Conservation (phyloP, 306 rosid species). For the Rosa chinensis region DNA sequence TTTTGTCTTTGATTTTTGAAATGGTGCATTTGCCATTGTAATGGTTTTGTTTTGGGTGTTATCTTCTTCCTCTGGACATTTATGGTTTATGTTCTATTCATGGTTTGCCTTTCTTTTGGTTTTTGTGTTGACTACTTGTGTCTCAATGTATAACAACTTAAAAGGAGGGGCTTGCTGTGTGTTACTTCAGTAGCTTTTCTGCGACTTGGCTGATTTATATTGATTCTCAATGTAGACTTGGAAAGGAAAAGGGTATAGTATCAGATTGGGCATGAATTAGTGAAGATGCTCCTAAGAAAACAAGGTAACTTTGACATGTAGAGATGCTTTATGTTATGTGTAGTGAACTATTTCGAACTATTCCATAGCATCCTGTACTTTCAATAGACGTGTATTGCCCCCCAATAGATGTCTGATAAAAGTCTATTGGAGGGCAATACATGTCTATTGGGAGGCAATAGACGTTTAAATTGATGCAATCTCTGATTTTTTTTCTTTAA, state of each 20-base stretch:
- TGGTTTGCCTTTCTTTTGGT: neutral
- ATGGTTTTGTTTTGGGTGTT: neutral
- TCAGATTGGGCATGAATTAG: constrained; percentile 28
- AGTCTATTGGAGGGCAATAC: no score
- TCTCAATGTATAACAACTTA: neutral
- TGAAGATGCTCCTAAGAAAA: constrained; percentile 52
- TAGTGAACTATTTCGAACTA: neutral
- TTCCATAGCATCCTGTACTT: no score
- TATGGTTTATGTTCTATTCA: no score
- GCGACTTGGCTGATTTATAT: neutral
- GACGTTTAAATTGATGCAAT: no score
- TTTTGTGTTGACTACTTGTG: neutral
- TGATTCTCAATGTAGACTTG: neutral
- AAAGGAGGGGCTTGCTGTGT: neutral
- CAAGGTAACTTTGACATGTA: constrained; percentile 38
- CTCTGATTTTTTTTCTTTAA: no score
- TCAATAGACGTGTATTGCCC: no score
- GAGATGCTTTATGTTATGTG: neutral
- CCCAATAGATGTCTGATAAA: no score
- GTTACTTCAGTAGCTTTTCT: neutral
- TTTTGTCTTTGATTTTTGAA: neutral
- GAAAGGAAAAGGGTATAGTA: neutral
- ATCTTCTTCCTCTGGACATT: neutral
- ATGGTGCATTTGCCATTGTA: neutral
- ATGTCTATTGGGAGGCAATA: no score